phyloP scores from a whole-genome alignment of 2,329 filamentous ascomycete species.

The Stagonosporopsis cucurbitacearum region DNA sequence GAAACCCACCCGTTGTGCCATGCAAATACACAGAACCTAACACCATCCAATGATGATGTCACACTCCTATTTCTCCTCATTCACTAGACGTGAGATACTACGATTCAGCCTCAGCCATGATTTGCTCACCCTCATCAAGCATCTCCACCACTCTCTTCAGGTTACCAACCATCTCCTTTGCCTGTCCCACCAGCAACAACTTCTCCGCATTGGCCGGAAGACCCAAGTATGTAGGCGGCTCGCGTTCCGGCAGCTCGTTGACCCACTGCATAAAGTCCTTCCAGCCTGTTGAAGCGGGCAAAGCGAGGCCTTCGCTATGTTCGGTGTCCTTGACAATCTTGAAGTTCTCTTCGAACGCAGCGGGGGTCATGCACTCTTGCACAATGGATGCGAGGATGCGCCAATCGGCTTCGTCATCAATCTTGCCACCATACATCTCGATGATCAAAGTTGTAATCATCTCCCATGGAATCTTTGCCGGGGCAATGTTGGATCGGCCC shows the following conservation, averaged over 20 bases:
- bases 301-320: constrained; percentile 67
- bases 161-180: constrained; percentile 82
- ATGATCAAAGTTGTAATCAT: constrained; percentile 89
- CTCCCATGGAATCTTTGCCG: constrained; percentile 93
- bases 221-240: constrained; percentile 93
- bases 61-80: neutral
- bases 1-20: constrained; percentile 5
- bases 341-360: constrained; percentile 91
- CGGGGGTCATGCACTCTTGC: constrained; percentile 77
- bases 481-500: constrained; percentile 89
- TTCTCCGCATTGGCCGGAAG: constrained; percentile 97
- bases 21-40: neutral
- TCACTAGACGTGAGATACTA: neutral
- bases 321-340: constrained; percentile 73
- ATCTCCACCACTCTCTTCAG: constrained; percentile 83
- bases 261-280: constrained; percentile 92
- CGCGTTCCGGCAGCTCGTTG: constrained; percentile 87
- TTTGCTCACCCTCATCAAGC: constrained; percentile 91
- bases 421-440: constrained; percentile 97
- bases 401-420: constrained; percentile 90
- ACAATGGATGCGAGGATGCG: constrained; percentile 75
- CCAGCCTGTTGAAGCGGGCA: constrained; percentile 81
- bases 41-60: neutral
- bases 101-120: constrained; percentile 70
- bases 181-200: constrained; percentile 85